Base-by-base conservation (phyloP, 2,329 filamentous ascomycete species). In the Triangularia verruculosa region DNA sequence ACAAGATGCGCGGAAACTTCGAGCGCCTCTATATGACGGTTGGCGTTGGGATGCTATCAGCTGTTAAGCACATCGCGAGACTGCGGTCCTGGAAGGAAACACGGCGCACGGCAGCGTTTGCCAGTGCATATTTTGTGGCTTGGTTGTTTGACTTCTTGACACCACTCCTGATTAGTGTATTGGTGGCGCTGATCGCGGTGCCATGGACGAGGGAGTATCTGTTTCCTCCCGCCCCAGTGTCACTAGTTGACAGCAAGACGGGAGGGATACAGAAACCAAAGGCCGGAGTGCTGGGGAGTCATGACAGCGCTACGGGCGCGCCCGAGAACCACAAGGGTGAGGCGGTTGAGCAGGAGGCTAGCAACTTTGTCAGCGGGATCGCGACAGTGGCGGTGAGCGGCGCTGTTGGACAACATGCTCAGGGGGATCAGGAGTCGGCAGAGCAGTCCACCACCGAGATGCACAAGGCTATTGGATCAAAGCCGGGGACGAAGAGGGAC, bases 1-100 rank as follows among this genome's bases (percentile, higher is more conserved):
- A 95, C 71, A 95, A 95, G 77, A 79, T 96, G 53, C 83, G 92
- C 11, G 86, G 88, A 2, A 92, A 90, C 60, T 74, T 95, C 3
- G 92, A 96, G 76, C 82, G 92, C 13, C 78, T 95, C 11, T 96
- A 96, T 73, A 93, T 92, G 83, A 91, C 89, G 0, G 86, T 96
- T 0, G 79, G 89, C 7, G 83, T 93, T 57, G 83, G 87, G 13
- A 54, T 92, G 12, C 82, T 92, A 52, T 82, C 80, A 0, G 83
- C 86, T 15, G 84, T 84, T 64, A 94, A 95, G 71, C 92, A 96
- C 65, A 82, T 93, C 66, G 88, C 85, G 2, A 83, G 92, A 12
- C 77, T 96, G 5, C 83, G 92, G 15, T 94, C 91, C 1, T 96
- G 92, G 92, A 82, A 85, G 4, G 92, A 96, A 74, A 82, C 79